Evolutionary conservation across 1,284 basidiomycete genomes (phyloP).

Genomic region (Pseudozyma sp.): DNA sequence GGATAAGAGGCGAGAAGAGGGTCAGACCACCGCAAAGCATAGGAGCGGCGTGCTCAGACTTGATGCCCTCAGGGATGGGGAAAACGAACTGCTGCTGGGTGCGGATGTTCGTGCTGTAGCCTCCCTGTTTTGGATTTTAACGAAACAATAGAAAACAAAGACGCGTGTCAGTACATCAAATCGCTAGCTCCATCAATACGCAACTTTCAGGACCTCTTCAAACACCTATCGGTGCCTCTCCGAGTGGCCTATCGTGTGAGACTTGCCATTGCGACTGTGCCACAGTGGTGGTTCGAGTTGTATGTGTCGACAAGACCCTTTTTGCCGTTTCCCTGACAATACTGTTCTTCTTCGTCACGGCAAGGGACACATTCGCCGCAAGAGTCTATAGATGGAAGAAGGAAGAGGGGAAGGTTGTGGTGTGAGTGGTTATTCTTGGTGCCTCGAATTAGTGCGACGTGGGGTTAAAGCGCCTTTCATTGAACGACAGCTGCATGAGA

Average conservation of each 20-base stretch:
- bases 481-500: too few relatives aligned
- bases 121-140: conserved; percentile 71
- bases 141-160: too few relatives aligned
- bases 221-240: too few relatives aligned
- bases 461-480: too few relatives aligned
- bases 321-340: conserved; percentile 57
- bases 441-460: too few relatives aligned
- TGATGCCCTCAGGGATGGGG: conserved; percentile 76
- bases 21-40: conserved; percentile 77
- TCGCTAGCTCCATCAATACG: too few relatives aligned
- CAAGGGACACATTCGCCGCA: conserved; percentile 72
- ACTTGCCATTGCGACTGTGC: conserved; percentile 58
- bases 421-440: too few relatives aligned
- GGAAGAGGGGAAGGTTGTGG: conserved; percentile 34
- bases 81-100: conserved; percentile 79
- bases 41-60: conserved; percentile 73
- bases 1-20: conserved; percentile 76
- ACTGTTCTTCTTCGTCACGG: conserved; percentile 69
- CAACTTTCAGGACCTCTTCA: too few relatives aligned
- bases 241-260: too few relatives aligned
- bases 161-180: too few relatives aligned
- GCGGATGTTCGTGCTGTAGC: conserved; percentile 77
- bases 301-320: conserved; percentile 68
- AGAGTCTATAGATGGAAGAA: conserved; percentile 71
- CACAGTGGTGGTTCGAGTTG: conserved; percentile 73